phyloP scores from a whole-genome alignment of 2,329 filamentous ascomycete species.

The Ilyonectria robusta region DNA sequence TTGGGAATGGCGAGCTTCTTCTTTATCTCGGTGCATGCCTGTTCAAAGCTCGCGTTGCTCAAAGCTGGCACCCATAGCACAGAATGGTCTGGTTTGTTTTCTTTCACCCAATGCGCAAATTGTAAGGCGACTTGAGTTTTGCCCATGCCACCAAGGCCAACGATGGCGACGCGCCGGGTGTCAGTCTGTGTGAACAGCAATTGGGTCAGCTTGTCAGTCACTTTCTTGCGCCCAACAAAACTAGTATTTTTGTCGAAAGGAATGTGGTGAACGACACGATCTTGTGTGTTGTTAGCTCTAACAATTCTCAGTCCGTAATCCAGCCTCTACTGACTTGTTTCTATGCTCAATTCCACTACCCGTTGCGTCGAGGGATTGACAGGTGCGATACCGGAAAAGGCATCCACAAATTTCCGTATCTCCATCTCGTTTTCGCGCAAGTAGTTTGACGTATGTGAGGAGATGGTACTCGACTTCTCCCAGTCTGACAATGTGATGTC shows the following conservation, averaged over 20 bases:
- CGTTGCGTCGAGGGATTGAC: background rate
- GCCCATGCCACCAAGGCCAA: background rate
- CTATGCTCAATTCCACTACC: background rate
- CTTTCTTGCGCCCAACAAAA: background rate
- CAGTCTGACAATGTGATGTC: slow-evolving; percentile 46
- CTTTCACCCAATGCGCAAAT: slow-evolving; percentile 34
- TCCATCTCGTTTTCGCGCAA: slow-evolving; percentile 24
- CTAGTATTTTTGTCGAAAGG: background rate
- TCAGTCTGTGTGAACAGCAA: background rate
- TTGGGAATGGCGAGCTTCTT: slow-evolving; percentile 35
- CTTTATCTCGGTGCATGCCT: slow-evolving; percentile 52
- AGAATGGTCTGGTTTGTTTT: slow-evolving; percentile 27
- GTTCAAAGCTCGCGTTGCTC: slow-evolving; percentile 48
- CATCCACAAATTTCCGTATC: slow-evolving; percentile 7
- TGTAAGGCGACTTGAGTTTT: slow-evolving; percentile 36
- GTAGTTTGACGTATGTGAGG: slow-evolving; percentile 42
- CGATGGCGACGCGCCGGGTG: background rate
- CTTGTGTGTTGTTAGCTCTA: slow-evolving; percentile 1
- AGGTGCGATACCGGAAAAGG: background rate
- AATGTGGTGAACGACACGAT: background rate
- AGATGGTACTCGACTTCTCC: slow-evolving; percentile 42
- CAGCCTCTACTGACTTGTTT: background rate
- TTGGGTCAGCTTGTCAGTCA: background rate
- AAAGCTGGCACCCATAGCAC: slow-evolving; percentile 55
- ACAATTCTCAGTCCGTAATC: background rate